Conservation (phyloP, 306 rosid species). For the Pterocarpus macrocarpus region DNA sequence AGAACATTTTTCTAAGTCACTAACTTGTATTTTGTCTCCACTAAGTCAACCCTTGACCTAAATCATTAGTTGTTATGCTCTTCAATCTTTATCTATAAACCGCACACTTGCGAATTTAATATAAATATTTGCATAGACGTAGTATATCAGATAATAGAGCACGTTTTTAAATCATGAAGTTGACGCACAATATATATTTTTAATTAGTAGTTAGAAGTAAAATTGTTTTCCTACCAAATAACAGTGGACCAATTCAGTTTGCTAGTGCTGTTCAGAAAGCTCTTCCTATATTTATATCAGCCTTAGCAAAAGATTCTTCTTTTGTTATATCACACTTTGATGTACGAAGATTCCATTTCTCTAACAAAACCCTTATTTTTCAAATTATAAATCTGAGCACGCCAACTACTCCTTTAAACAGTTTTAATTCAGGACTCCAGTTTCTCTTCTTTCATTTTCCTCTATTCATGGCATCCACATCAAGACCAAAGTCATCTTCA, state of each 20-base stretch:
- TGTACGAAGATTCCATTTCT: conserved; percentile 42
- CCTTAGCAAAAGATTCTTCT: conserved; percentile 35
- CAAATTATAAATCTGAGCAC: conserved; percentile 14
- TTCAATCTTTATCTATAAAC: background rate
- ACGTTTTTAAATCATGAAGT: conserved; percentile 15
- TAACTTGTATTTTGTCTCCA: conserved; percentile 41
- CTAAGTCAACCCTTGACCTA: conserved; percentile 32
- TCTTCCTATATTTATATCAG: too few species aligned
- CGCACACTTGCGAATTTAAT: background rate
- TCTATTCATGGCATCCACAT: conserved; percentile 55
- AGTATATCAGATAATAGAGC: background rate
- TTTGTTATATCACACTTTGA: conserved; percentile 12
- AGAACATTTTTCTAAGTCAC: conserved; percentile 33
- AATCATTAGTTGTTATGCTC: background rate
- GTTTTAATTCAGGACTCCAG: background rate
- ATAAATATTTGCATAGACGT: background rate
- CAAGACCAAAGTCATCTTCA: conserved; percentile 51
- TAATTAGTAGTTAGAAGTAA: conserved; percentile 8
- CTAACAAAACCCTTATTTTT: background rate
- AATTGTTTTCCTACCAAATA: background rate
- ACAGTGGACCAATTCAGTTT: conserved; percentile 1
- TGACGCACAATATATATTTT: too few species aligned
- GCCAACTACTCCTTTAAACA: conserved; percentile 49
- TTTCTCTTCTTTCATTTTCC: background rate
- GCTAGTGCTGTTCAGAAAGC: too few species aligned